Conservation (phyloP, 306 rosid species). For the Quercus berberidifolia region DNA sequence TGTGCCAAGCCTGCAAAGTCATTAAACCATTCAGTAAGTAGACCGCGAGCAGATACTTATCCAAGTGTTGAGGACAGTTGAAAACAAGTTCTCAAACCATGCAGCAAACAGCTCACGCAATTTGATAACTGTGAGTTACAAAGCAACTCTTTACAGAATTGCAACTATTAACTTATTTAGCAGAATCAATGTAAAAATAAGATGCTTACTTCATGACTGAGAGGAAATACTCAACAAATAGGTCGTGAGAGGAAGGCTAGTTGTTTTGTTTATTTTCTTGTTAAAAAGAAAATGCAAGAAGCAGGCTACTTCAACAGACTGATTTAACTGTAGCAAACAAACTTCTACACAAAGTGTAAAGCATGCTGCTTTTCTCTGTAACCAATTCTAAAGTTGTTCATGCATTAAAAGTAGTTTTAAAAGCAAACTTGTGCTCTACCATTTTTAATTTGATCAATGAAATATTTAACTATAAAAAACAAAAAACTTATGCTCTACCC, state of each 20-base stretch:
- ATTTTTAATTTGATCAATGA: not conserved
- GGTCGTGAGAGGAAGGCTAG: not conserved
- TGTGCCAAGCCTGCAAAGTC: slow-evolving; percentile 41
- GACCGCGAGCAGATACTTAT: not conserved
- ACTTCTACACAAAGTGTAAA: not conserved
- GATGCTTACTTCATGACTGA: not conserved
- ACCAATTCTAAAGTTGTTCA: not conserved
- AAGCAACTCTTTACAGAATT: not conserved
- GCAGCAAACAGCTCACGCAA: not conserved
- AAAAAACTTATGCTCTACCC: slow-evolving; percentile 11
- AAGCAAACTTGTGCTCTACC: slow-evolving; percentile 15
- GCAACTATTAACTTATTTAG: not conserved
- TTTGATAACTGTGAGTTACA: not conserved
- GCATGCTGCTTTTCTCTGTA: not conserved
- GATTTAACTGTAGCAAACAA: not conserved
- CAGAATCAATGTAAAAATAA: not conserved
- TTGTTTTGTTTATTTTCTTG: not conserved
- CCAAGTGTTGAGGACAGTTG: not conserved
- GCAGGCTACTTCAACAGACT: not conserved
- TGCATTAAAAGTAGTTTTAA: not conserved
- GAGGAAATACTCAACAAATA: not conserved
- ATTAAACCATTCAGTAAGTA: slow-evolving; percentile 14
- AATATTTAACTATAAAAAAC: too few relatives aligned
- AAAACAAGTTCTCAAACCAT: not conserved
- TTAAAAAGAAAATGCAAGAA: not conserved